Base-by-base conservation (phyloP, 2,329 filamentous ascomycete species). In the Penicillium psychrosexuale region DNA sequence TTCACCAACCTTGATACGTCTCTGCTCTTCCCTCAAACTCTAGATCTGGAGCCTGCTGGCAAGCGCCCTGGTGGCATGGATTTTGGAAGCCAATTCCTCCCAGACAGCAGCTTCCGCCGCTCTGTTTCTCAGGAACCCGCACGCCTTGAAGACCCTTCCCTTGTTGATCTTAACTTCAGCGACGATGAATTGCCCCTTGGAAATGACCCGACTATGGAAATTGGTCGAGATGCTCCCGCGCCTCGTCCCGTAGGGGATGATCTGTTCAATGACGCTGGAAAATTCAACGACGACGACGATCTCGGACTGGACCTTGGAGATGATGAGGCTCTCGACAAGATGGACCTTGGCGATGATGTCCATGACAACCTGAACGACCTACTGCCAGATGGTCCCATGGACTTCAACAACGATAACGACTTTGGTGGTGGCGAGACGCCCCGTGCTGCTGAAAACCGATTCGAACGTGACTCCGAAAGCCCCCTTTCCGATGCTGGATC, bases 1-100 rank as follows among this genome's bases (percentile, higher is more conserved):
- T 90, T 96, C 31, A 89, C 94, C 60, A 91, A 91, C 8, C 64
- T 80, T 59, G 93, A 97, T 75, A 88, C 91, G 5, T 90, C 89
- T 34, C 87, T 95, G 72, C 82, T 97, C 8, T 78, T 97, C 51
- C 87, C 89, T 11, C 87, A 90, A 67, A 82, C 89, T 56, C 84
- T 89, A 47, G 68, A 70, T 30, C 48, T 75, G 45, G 72, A 75
- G 39, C 63, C 65, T 3, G 69, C 68, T 37, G 64, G 61, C 17
- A 76, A 76, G 59, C 67, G 65, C 8, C 71, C 72, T 1, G 66
- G 66, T 22, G 63, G 63, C 8, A 66, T 78, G 46, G 83, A 85
- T 62, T 85, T 83, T 74, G 82, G 80, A 68, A 96, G 90, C 70
- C 91, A 96, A 68, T 89, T 95, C 51, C 79, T 97, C 31, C 86